Base-by-base conservation (phyloP, 129 eudicot genomes). In the Lactuca sativa region DNA sequence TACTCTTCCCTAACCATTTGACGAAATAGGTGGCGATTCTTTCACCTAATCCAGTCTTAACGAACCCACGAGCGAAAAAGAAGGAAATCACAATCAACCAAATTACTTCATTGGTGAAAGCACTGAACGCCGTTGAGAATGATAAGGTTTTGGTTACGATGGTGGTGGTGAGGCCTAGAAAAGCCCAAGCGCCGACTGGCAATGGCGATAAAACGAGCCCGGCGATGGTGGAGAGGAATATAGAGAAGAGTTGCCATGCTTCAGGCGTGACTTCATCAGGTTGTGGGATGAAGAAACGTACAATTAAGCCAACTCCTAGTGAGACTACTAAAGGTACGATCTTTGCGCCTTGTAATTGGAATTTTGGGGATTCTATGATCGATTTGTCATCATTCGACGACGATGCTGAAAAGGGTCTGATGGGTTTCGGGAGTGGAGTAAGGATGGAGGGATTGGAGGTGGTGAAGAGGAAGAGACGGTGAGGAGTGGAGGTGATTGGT, bases 131-230 rank as follows among this genome's bases (percentile, higher is more conserved):
- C 17, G 89, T 54, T 4, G 80, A 2, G 36, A 88, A 91, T 0
- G 80, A 62, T 7, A 86, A 74, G 8, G 95, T 91, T n/a, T 68
- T 74, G 15, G 97, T 83, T 2, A 91, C 43, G 36, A 91, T 51
- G 2, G 92, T 17, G 4, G 81, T 53, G 51, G 97, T 91, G 30
- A 91, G 80, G 30, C 88, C 88, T 7, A 88, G 60, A 55, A 91
- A 91, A 9, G 95, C 90, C 97, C 95, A 91, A 2, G 95, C 97
- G 41, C 97, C 97, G n/a, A 91, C 97, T 5, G 95, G 97, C 3
- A 91, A 67, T 0, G 97, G 97, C 18, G 88, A 83, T 40, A 91
- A 76, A 30, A 91, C 85, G 17, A 91, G 83, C 2, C 97, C 97
- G 3, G 90, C 74, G 66, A 88, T 80, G 57, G 97, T 91, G 73